phyloP scores from a whole-genome alignment of 495 filamentous ascomycete genomes.

The Trichoderma reesei region DNA sequence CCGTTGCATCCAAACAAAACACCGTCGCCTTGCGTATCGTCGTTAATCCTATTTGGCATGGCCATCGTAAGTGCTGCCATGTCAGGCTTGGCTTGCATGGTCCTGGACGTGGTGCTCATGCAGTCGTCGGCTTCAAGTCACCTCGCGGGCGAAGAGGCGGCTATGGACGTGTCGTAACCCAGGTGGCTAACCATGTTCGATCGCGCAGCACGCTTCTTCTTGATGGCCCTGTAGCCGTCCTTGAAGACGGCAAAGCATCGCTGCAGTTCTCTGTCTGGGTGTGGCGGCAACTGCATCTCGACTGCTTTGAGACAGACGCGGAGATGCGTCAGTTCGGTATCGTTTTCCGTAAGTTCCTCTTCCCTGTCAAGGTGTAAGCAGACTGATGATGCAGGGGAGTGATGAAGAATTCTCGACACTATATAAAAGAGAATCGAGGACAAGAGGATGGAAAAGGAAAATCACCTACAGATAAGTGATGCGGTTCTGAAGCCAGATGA shows the following conservation, averaged over 20 bases:
- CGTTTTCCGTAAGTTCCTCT: constrained; percentile 20
- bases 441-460: background rate
- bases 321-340: constrained; percentile 38
- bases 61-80: background rate
- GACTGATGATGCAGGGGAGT: background rate
- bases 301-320: constrained; percentile 44
- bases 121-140: background rate
- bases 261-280: constrained; percentile 32
- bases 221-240: constrained; percentile 1
- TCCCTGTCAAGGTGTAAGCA: constrained; percentile 17
- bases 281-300: constrained; percentile 38
- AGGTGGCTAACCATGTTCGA: background rate
- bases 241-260: constrained; percentile 21
- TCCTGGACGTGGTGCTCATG: background rate
- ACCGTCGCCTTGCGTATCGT: background rate
- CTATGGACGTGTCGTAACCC: background rate
- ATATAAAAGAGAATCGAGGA: background rate
- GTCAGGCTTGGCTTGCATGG: background rate
- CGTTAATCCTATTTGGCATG: background rate
- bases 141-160: background rate
- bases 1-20: constrained; percentile 2
- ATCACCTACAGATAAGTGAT: constrained; percentile 35
- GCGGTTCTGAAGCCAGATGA: constrained; percentile 39
- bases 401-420: background rate
- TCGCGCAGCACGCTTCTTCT: constrained; percentile 5